These are phyloP conservation scores for Lactarius indigo DNA, from an alignment of 768 basidiomycete species.

Conservation along the genomic window DNA sequence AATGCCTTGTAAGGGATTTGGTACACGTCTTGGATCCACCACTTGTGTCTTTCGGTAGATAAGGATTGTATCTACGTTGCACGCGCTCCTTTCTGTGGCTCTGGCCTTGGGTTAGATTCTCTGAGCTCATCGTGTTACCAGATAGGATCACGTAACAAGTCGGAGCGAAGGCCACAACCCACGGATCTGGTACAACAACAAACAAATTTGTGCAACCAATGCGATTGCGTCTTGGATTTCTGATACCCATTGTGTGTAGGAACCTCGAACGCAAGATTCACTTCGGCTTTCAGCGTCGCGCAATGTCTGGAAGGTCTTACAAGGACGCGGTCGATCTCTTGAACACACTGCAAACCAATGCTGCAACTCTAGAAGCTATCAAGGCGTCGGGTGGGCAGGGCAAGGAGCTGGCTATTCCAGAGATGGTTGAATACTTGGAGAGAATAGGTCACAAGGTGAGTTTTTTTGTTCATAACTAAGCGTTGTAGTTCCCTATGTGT, in stretches of 20 bases:
- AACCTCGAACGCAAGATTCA: not conserved
- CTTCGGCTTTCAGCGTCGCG: constrained; percentile 27
- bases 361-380: constrained; percentile 82
- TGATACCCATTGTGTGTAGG: constrained; percentile 3
- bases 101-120: constrained; percentile 27
- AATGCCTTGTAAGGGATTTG: constrained; percentile 48
- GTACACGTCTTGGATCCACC: not conserved
- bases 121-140: constrained; percentile 28
- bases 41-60: constrained; percentile 27
- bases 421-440: constrained; percentile 86
- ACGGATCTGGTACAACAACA: not conserved
- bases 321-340: constrained; percentile 68
- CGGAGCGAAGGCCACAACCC: not conserved
- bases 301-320: constrained; percentile 66
- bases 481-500: constrained; percentile 6
- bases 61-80: constrained; percentile 32
- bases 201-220: constrained; percentile 12
- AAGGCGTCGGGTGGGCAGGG: constrained; percentile 66
- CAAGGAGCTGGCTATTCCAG: constrained; percentile 64
- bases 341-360: constrained; percentile 88
- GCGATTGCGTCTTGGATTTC: not conserved
- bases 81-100: constrained; percentile 26
- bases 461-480: constrained; percentile 24
- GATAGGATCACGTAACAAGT: not conserved
- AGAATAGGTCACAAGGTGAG: constrained; percentile 84